Evolutionary conservation across 2,329 filamentous ascomycete genomes (phyloP), one percentile per base, ranked within the genome.

Genomic region (Paecilomyces fulvus): DNA sequence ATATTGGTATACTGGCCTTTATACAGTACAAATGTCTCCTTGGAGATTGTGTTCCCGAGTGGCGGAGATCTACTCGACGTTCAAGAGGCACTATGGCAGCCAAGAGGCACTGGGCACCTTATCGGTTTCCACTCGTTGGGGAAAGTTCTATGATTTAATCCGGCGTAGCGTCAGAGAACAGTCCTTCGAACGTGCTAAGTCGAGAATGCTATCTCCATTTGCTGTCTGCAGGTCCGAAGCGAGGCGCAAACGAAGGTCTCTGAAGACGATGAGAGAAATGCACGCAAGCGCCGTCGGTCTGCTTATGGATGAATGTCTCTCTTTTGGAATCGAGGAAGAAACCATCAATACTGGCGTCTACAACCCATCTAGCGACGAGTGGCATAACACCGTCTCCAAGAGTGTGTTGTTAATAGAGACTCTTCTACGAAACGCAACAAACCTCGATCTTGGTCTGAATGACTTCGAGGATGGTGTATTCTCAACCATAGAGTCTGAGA

Each of bases 201-300:
- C 83, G 56, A 81, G 83, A 51, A 81, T 95, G 3, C 78, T 95
- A 51, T 90, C 88, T 9, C 92, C 92, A 0, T 81, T 97, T 58
- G 87, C 89, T 2, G 75, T 88, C 37, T 85, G 87, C 58, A 83
- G 89, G 14, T 80, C 86, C 1, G 87, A 96, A 68, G 89, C 89
- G 9, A 81, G 87, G 51, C 78, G 77, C 58, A 96, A 95, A 70
- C 87, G 88, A 65, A 80, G 81, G 2, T 81, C 81, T 20, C 78
- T 97, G 52, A 86, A 83, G 65, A 84, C 83, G 64, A 78, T 95
- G 61, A 83, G 88, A 51, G 83, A 92, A 66, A 84, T 92, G 72
- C 91, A 90, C 55, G 90, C 92, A 1, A 92, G 89, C 65, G 89
- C 90, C 1, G 79, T 97, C 3, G 94, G 94, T 14, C 83, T 96